Base-by-base conservation (phyloP, 225 moss, liverwort and hornwort species). In the Pseudisothecium myosuroides region DNA sequence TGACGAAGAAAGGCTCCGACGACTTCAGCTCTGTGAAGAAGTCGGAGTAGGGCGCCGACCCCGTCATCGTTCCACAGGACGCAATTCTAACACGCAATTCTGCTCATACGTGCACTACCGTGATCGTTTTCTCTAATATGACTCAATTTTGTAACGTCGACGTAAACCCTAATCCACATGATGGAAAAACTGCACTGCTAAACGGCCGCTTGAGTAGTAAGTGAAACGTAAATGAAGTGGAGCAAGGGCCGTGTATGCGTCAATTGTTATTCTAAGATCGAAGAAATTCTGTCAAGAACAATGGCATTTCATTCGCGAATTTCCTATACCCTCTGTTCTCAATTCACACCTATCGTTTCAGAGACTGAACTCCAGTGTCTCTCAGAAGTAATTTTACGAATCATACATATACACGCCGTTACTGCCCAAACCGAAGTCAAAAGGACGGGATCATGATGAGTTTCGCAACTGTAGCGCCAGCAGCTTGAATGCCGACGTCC, bases 1-100 rank as follows among this genome's bases (percentile, higher is more conserved):
- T 94, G 7, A 97, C 91, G 85, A 99, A 97, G 85, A 99, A 99
- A 12, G 99, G 97, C 82, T 95, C 92, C 60, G 97, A 92, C 14
- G 91, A 89, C 87, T 94, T 89, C 24, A 96, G 92, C 84, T 95
- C 95, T 24, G 34, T 89, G 87, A 96, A 95, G 66, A 96, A 95
- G 43, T 87, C 72, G 47, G 96, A 96, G 81, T 87, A 55, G 2
- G 83, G 84, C 21, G 90, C 47, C 21, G 23, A 45, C 37, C 15
- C 37, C 89, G 91, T 88, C 92, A 90, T 91, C 64, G 61, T 78
- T 63, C 80, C 84, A 73, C 80, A 47, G 20, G 31, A 24, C 56
- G 37, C 59, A 47, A 55, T 47, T n/a, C 82, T 43, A 49, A 52
- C 32, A 18, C 64, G 27, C 59, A 76, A 65, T 29, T 73, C 74